phyloP scores from a whole-genome alignment of 2,329 filamentous ascomycete genomes.

The Pseudocercospora fuligena region DNA sequence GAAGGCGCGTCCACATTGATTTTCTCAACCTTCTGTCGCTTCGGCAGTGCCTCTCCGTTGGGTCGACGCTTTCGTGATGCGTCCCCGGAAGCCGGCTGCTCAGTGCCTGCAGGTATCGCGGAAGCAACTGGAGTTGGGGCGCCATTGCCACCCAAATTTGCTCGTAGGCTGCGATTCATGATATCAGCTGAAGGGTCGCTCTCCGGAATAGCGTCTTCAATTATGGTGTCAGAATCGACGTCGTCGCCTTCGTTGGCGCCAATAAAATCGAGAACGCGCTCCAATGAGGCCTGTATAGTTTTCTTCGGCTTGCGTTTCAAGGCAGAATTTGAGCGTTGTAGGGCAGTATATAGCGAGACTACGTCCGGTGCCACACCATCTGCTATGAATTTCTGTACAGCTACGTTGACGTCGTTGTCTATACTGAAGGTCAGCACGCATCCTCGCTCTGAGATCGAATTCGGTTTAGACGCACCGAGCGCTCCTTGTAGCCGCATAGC shows the following conservation, averaged over 20 bases:
- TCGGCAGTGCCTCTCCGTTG: slow-evolving; percentile 71
- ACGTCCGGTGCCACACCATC: slow-evolving; percentile 34
- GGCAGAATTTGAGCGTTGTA: slow-evolving; percentile 85
- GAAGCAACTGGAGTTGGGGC: not conserved
- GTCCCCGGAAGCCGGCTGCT: slow-evolving; percentile 34
- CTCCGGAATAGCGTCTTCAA: slow-evolving; percentile 46
- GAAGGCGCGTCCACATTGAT: slow-evolving; percentile 57
- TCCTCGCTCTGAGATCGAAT: not conserved
- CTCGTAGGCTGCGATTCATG: slow-evolving; percentile 63
- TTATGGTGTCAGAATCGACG: slow-evolving; percentile 57
- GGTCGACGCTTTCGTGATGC: slow-evolving; percentile 57
- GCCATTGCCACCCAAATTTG: slow-evolving; percentile 25
- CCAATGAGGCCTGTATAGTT: slow-evolving; percentile 81
- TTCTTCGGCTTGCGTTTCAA: slow-evolving; percentile 82
- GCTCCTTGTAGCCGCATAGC: slow-evolving; percentile 26
- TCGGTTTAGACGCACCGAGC: slow-evolving; percentile 2
- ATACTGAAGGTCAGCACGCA: slow-evolving; percentile 10
- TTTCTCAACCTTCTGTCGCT: too few relatives aligned
- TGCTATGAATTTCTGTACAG: slow-evolving; percentile 35
- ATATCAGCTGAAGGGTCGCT: slow-evolving; percentile 48
- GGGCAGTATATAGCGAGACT: slow-evolving; percentile 70
- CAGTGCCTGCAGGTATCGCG: slow-evolving; percentile 9
- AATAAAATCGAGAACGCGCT: slow-evolving; percentile 75
- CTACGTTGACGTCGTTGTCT: slow-evolving; percentile 62
- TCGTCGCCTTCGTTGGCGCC: slow-evolving; percentile 66